A percentile compares a stretch with the other conserved stretches of the same genome.
phyloP scores from a whole-genome alignment of 306 rosid genomes.

The Cucumis melo region DNA sequence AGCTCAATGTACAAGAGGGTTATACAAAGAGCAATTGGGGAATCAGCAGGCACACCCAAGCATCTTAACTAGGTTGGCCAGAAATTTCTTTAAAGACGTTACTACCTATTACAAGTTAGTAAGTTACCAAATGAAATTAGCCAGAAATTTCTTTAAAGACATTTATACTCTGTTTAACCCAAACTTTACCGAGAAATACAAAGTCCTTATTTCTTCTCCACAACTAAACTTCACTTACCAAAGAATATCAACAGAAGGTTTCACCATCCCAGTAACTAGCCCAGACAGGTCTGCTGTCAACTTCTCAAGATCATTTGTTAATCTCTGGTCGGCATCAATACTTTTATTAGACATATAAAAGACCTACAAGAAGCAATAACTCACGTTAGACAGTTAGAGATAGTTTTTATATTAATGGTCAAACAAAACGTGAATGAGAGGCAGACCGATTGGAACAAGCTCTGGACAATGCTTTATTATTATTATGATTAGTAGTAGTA shows the following conservation, averaged over 20 bases:
- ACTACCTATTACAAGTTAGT: not conserved
- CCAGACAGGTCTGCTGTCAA: slow-evolving; percentile 80
- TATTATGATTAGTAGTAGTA: no score
- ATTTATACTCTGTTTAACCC: not conserved
- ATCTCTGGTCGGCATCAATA: slow-evolving; percentile 91
- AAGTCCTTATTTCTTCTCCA: not conserved
- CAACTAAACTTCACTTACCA: slow-evolving; percentile 45
- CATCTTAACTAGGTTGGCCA: no score
- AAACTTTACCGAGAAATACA: not conserved
- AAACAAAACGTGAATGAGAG: slow-evolving; percentile 7
- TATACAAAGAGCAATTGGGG: no score
- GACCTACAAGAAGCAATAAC: slow-evolving; percentile 43
- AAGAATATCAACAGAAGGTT: slow-evolving; percentile 88
- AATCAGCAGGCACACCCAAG: no score
- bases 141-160: not conserved
- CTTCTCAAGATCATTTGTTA: slow-evolving; percentile 92
- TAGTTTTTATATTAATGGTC: not conserved
- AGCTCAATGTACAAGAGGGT: no score
- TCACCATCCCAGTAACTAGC: slow-evolving; percentile 90
- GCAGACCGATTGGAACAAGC: no score
- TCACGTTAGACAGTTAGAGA: not conserved
- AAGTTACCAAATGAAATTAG: not conserved
- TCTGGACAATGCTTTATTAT: not conserved
- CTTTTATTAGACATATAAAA: slow-evolving; percentile 78
- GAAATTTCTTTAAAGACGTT: no score